Evolutionary conservation across 192 early-diverging fungal genomes (phyloP), one percentile per base, ranked within the genome.

Genomic region (Ramicandelaber brevisporus): DNA sequence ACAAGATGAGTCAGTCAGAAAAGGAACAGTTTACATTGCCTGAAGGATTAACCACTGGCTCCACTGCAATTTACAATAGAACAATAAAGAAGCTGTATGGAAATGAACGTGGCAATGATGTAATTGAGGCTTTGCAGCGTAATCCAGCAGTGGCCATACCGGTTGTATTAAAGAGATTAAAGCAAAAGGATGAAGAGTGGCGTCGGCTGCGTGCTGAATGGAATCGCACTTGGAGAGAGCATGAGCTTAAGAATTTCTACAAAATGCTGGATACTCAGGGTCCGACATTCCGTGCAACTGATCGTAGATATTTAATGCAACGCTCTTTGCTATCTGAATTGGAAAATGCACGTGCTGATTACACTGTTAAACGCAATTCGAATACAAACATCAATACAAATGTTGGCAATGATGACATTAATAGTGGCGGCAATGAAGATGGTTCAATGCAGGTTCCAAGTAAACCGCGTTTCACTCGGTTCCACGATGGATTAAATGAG

Each of bases 131-230:
- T 4, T 54, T 98, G 40, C 85, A 96, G 45, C 67, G 71, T 21
- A 87, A 83, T 38, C 89, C 90, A 3, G 71, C 72, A 0, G 69
- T 76, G 4, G 82, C 85, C 1, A 75, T 96, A 7, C 93, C 93
- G 1, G 69, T 98, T 12, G 78, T 98, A 24, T 50, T 98, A 14
- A 82, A 75, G 43, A 71, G 93, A 12, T 53, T 98, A 14, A 88
- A 89, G 55, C 89, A 96, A 41, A 98, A 98, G 46, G 85, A 96
- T 46, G 89, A 98, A 49, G 89, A 96, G 43, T 96, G 87, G 88
- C 38, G 40, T 24, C 42, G 34, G 21, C 39, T 38, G 31, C 57
- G 88, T 62, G 75, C 86, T 30, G 84, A 92, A 34, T 87, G 72
- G 69, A 81, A 84, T 57, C 87, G 89, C 48, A 70, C 92, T 14